Conservation (phyloP, 495 filamentous ascomycete species). For the Chaetomium tenue region DNA sequence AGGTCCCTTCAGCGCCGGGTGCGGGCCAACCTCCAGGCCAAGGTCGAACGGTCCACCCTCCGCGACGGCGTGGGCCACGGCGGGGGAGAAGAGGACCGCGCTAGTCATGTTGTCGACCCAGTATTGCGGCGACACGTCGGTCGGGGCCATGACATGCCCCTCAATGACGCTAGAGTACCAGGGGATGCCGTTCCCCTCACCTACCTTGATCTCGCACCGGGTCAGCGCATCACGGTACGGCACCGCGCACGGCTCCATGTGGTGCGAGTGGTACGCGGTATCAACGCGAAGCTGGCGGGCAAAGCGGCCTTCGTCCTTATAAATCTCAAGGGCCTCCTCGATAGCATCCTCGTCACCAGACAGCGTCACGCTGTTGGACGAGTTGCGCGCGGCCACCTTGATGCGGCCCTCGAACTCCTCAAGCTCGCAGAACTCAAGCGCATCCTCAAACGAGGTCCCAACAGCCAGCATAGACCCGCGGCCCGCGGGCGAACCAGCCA, state of each 20-base stretch:
- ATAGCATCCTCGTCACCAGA: conserved; percentile 43
- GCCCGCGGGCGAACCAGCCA: background rate
- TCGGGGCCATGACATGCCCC: background rate
- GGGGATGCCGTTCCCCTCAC: background rate
- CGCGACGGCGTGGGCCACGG: background rate
- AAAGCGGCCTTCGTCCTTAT: conserved; percentile 21
- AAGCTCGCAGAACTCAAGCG: background rate
- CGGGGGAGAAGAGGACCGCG: background rate
- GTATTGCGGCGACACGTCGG: background rate
- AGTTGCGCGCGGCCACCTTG: conserved; percentile 46
- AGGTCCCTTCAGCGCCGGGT: conserved; percentile 1
- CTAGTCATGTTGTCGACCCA: conserved; percentile 9
- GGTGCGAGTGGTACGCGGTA: conserved; percentile 43
- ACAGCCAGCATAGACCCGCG: background rate
- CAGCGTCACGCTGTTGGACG: conserved; percentile 44
- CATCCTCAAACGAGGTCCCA: background rate
- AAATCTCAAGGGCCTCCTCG: conserved; percentile 22
- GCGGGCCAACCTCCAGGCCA: background rate
- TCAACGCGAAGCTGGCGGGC: conserved; percentile 35
- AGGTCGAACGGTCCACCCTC: background rate
- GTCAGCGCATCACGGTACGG: conserved; percentile 28
- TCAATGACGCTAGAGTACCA: conserved; percentile 1
- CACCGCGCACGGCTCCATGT: conserved; percentile 38
- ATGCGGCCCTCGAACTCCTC: background rate
- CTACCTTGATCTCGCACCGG: background rate